These are phyloP conservation scores for Fistulinella staudtii DNA, from an alignment of 1,284 basidiomycete species.

Conservation along the genomic window DNA sequence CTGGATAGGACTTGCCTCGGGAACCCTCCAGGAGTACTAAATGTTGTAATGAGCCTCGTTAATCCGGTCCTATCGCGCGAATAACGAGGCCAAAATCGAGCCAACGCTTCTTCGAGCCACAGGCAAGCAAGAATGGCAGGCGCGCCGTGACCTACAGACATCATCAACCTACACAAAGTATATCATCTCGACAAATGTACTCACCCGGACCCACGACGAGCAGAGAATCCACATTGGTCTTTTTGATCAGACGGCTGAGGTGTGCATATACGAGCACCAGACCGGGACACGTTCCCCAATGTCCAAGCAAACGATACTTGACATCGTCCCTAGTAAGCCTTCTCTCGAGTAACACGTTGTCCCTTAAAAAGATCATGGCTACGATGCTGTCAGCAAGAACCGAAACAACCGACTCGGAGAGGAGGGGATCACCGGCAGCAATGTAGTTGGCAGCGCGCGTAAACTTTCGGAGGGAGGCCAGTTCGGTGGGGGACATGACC, in stretches of 20 bases:
- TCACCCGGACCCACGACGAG: constrained; percentile 70
- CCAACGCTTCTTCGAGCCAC: constrained; percentile 79
- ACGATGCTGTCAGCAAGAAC: constrained; percentile 2
- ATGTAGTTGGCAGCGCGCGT: constrained; percentile 62
- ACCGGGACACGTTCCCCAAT: constrained; percentile 78
- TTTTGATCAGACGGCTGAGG: constrained; percentile 69
- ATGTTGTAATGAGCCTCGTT: constrained; percentile 59
- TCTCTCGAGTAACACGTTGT: constrained; percentile 66
- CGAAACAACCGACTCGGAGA: background rate
- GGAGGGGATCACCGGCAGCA: constrained; percentile 45
- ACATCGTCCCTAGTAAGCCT: constrained; percentile 62
- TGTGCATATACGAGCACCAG: constrained; percentile 79
- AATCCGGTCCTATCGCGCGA: constrained; percentile 62
- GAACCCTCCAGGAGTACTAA: constrained; percentile 65
- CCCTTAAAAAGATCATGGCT: constrained; percentile 81
- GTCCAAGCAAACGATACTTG: constrained; percentile 75
- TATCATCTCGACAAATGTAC: background rate
- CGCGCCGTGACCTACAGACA: constrained; percentile 63
- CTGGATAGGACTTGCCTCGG: constrained; percentile 43
- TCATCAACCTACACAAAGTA: background rate
- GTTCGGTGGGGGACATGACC: constrained; percentile 47
- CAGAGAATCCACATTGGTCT: constrained; percentile 55
- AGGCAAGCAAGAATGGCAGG: constrained; percentile 77
- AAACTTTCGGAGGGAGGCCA: constrained; percentile 50
- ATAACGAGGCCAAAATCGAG: constrained; percentile 70